A percentile compares a stretch with the other conserved stretches of the same genome.
phyloP scores from a whole-genome alignment of 164 flowering plant species.

The Tetracentron sinense region DNA sequence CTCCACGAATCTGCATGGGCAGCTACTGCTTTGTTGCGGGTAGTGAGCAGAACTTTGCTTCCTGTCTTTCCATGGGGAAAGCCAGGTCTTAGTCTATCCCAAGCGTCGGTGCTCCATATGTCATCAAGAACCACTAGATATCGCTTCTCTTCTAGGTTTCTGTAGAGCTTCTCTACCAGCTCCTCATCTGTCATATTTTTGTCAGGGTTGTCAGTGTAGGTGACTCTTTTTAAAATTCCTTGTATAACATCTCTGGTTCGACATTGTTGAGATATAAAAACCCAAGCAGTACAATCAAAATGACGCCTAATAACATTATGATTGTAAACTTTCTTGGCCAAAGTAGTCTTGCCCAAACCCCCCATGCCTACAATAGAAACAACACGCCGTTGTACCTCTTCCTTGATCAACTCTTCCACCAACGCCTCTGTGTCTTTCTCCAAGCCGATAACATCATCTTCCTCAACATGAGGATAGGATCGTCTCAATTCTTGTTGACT shows the following conservation, averaged over 20 bases:
- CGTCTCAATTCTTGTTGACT: background rate
- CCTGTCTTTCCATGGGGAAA: constrained; percentile 23
- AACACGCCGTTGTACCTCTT: background rate
- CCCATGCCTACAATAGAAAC: constrained; percentile 15
- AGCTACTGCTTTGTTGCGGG: constrained; percentile 29
- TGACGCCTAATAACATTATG: background rate
- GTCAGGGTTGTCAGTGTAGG: background rate
- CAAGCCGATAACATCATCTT: constrained; percentile 6
- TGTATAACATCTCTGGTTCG: background rate
- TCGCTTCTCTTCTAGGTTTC: background rate
- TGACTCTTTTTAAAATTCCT: constrained; percentile 1
- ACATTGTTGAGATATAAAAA: constrained; percentile 8
- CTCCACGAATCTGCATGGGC: constrained; percentile 6
- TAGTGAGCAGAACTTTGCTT: constrained; percentile 38
- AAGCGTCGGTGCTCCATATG: constrained; percentile 26
- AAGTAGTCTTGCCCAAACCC: constrained; percentile 22
- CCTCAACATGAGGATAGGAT: background rate
- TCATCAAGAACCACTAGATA: constrained; percentile 38
- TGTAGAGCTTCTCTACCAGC: background rate
- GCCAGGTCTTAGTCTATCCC: constrained; percentile 23
- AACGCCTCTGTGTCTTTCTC: background rate
- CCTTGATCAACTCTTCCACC: background rate
- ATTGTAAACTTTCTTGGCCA: constrained; percentile 14
- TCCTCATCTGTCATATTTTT: background rate
- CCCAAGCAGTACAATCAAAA: constrained; percentile 16